Evolutionary conservation across 2,329 filamentous ascomycete genomes (phyloP), one percentile per base, ranked within the genome.

Genomic region (Gyromitra esculenta): DNA sequence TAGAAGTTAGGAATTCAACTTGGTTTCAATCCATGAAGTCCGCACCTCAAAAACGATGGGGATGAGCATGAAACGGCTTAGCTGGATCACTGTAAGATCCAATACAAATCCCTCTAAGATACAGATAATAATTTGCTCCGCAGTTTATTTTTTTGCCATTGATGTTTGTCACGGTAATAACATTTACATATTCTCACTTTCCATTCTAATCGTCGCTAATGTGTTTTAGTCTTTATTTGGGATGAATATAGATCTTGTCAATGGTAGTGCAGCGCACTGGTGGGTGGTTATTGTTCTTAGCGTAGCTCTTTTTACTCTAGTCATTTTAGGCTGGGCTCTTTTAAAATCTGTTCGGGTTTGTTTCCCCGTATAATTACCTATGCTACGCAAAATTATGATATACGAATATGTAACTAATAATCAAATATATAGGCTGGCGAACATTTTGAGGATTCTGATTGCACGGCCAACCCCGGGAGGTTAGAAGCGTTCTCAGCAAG

Each of bases 111-210:
- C 56, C 31, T 48, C 18, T 8, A 11, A n/a, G 15, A 7, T 2
- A 39, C 0, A 4, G 39, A 50, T 11, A 11, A 41, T 69, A 39
- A 69, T 39, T 35, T 37, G 6, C 15, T n/a, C 13, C 8, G 0
- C 6, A 69, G 66, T 69, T 69, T 60, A 31, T 69, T 5, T 69
- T 69, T 25, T 39, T 69, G 54, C 66, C 66, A 60, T 60, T 69
- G 11, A 59, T 69, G 54, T 69, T 69, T 50, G 25, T 69, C n/a
- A 25, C 66, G 41, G 66, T 69, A 69, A 69, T 59, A 21, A 8
- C 1, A 6, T 15, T 31, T 1, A 57, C n/a, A 21, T 52, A 18
- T 2, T 35, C 1, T n/a, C 1, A 45, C 1, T 54, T 21, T 39
- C 3, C 15, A 6, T 52, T 15, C 15, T 52, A 5, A 3, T 7